These are phyloP conservation scores for Vinca minor DNA, from an alignment of 257 asterid genomes.

Conservation along the genomic window DNA sequence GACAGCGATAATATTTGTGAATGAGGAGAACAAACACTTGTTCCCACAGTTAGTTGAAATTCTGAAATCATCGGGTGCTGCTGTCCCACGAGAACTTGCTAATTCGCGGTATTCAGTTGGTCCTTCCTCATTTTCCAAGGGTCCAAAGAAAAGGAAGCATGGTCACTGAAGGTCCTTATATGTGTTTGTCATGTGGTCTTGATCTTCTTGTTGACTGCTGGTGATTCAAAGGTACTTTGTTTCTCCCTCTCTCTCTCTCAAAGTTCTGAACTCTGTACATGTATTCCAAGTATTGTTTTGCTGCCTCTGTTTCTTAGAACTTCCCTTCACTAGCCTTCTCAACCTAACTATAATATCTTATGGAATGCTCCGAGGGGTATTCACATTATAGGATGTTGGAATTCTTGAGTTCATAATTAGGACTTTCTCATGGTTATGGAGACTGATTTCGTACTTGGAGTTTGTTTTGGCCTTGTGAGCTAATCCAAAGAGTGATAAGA, in stretches of 20 bases:
- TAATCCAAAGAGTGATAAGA: not conserved
- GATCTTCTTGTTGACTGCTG: not conserved
- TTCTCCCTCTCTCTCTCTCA: not conserved
- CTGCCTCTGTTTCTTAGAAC: not conserved
- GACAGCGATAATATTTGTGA: slow-evolving; percentile 56
- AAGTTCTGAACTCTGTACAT: not conserved
- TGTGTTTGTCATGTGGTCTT: not conserved
- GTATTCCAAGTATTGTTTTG: not conserved
- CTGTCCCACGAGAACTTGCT: slow-evolving; percentile 70
- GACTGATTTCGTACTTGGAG: not conserved
- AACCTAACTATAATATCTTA: not conserved
- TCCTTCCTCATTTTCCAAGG: slow-evolving; percentile 33
- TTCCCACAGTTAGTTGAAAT: slow-evolving; percentile 56
- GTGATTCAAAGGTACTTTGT: not conserved
- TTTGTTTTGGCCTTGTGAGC: not conserved
- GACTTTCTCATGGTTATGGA: not conserved
- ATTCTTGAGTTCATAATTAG: not conserved
- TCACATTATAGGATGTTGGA: not conserved
- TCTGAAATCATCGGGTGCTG: slow-evolving; percentile 64
- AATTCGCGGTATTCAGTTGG: slow-evolving; percentile 34
- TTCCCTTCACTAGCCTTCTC: not conserved
- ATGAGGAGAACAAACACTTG: slow-evolving; percentile 71
- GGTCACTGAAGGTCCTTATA: slow-evolving; percentile 20
- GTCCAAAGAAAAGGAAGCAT: slow-evolving; percentile 57
- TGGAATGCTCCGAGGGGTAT: not conserved